Conservation (phyloP, 2,329 filamentous ascomycete genomes). For the Chrysosporium queenslandicum region DNA sequence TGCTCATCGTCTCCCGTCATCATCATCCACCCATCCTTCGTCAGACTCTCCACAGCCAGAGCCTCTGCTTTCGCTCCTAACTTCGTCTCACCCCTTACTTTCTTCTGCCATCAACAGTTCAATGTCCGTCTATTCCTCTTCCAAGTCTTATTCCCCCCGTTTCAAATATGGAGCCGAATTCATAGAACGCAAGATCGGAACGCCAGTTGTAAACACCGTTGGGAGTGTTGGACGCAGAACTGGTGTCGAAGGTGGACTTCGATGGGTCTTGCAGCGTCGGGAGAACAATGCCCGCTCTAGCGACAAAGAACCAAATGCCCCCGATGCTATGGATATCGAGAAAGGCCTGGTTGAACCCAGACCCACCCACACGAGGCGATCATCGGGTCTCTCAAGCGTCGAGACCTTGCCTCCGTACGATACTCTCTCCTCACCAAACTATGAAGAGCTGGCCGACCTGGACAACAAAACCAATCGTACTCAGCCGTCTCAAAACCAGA, state of each 20-base stretch:
- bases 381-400: constrained; percentile 56
- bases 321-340: constrained; percentile 42
- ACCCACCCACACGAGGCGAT: constrained; percentile 38
- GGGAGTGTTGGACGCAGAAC: constrained; percentile 74
- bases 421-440: constrained; percentile 62
- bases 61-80: constrained; percentile 75
- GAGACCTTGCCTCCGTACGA: constrained; percentile 80
- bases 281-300: constrained; percentile 25
- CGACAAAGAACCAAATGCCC: constrained; percentile 35
- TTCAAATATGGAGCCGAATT: constrained; percentile 87
- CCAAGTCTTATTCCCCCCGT: constrained; percentile 81
- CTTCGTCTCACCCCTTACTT: constrained; percentile 76
- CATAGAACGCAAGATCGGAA: constrained; percentile 72
- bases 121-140: constrained; percentile 71
- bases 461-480: constrained; percentile 23
- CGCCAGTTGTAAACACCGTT: constrained; percentile 76
- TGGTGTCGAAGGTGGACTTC: constrained; percentile 74
- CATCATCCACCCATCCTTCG: constrained; percentile 25
- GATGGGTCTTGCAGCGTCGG: constrained; percentile 60
- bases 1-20: constrained; percentile 21
- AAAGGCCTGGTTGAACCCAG: constrained; percentile 25
- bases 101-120: constrained; percentile 77
- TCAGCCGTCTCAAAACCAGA: constrained; percentile 26
- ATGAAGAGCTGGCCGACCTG: constrained; percentile 50
- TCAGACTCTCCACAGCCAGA: constrained; percentile 51